These are phyloP conservation scores for Isatis tinctoria DNA, from an alignment of 345 rosid species.

Conservation along the genomic window DNA sequence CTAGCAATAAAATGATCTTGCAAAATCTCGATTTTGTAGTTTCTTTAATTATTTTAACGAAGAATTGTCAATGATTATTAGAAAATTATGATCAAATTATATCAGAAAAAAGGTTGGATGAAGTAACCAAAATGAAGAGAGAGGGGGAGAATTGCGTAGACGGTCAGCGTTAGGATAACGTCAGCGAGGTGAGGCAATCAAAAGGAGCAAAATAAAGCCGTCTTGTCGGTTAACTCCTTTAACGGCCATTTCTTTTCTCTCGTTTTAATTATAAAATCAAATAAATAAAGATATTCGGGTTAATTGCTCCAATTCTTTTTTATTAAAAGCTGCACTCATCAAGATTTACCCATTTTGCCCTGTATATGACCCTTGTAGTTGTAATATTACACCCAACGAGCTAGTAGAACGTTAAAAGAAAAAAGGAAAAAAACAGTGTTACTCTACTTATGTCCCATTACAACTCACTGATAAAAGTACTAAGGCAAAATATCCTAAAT, in stretches of 20 bases:
- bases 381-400: neutral
- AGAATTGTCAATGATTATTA: too few species aligned
- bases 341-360: neutral
- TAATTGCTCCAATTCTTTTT: neutral
- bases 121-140: too few species aligned
- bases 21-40: too few species aligned
- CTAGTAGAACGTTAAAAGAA: neutral
- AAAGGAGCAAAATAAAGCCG: conserved; percentile 22
- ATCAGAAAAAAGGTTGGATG: too few species aligned
- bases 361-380: neutral
- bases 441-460: neutral
- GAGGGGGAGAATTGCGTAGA: neutral
- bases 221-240: conserved; percentile 30
- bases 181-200: conserved; percentile 34
- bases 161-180: conserved; percentile 29
- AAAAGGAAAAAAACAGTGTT: neutral
- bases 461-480: neutral
- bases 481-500: neutral
- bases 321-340: neutral
- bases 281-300: neutral
- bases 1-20: neutral
- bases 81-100: too few species aligned
- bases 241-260: neutral
- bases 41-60: too few species aligned
- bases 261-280: neutral